A percentile compares a stretch with the other conserved stretches of the same genome.
phyloP scores from a whole-genome alignment of 352 stramenopile genomes.

The Pelagophyceae sp. region DNA sequence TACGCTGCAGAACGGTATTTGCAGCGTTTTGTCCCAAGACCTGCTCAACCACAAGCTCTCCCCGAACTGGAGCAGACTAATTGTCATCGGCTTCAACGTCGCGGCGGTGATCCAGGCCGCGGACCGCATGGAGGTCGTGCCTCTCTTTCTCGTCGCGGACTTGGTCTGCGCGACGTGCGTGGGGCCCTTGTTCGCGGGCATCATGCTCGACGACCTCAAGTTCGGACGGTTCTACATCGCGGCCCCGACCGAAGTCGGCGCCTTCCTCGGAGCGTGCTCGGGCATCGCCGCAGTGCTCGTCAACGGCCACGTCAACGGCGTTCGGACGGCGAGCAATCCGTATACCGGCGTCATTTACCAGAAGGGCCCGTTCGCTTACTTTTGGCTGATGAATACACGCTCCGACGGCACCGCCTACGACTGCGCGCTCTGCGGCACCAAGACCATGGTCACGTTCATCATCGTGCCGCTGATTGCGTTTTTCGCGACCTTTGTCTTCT shows the following conservation, averaged over 20 bases:
- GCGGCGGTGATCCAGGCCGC: slow-evolving; percentile 44
- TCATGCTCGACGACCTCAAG: slow-evolving; percentile 41
- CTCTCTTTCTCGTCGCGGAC: slow-evolving; percentile 52
- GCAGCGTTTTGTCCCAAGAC: slow-evolving; percentile 41
- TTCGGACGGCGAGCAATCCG: slow-evolving; percentile 32
- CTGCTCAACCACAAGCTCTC: slow-evolving; percentile 31
- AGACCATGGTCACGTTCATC: slow-evolving; percentile 55
- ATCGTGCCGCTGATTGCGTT: slow-evolving; percentile 40
- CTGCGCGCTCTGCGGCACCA: slow-evolving; percentile 48
- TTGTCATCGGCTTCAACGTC: slow-evolving; percentile 48
- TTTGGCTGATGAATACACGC: slow-evolving; percentile 42
- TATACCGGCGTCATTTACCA: slow-evolving; percentile 38
- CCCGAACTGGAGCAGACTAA: slow-evolving; percentile 23
- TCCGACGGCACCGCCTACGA: slow-evolving; percentile 21
- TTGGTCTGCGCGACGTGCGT: slow-evolving; percentile 49
- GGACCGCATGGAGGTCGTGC: slow-evolving; percentile 46
- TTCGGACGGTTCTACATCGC: slow-evolving; percentile 30
- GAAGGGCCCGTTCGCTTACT: too few species aligned
- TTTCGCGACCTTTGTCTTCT: slow-evolving; percentile 41
- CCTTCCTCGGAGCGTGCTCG: too few species aligned
- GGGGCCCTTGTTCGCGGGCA: slow-evolving; percentile 45
- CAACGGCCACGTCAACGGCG: slow-evolving; percentile 43
- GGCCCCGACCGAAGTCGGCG: slow-evolving; percentile 45
- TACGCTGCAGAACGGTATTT: slow-evolving; percentile 47
- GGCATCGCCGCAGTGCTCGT: too few species aligned